A percentile compares a stretch with the other conserved stretches of the same genome.
Conservation (phyloP, 129 eudicot genomes). For the Heracleum sosnowskyi region DNA sequence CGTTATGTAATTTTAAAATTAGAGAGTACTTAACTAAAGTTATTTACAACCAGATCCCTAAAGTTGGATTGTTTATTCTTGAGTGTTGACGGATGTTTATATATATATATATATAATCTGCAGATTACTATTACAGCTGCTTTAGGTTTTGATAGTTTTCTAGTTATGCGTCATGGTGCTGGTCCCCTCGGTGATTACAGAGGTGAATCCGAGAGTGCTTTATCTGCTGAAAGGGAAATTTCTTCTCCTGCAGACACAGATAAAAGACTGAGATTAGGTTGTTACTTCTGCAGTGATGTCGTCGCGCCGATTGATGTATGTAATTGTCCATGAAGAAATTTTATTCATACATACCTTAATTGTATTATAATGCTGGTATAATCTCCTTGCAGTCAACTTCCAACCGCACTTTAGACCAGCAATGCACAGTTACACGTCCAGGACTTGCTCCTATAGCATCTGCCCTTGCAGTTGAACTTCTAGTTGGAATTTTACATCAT, state of each 20-base stretch:
- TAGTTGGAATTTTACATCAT: conserved; percentile 87
- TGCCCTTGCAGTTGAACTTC: conserved; percentile 82
- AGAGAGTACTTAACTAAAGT: not conserved
- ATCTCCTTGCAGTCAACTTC: conserved; percentile 63
- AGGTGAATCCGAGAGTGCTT: conserved; percentile 22
- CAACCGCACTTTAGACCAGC: conserved; percentile 98
- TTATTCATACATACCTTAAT: not conserved
- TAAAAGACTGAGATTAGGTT: conserved; percentile 54
- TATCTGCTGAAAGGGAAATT: conserved; percentile 35
- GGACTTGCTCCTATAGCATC: conserved; percentile 98
- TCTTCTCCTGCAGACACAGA: conserved; percentile 30
- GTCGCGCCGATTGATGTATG: conserved; percentile 94
- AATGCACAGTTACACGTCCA: conserved; percentile 95
- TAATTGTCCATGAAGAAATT: not conserved
- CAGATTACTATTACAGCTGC: conserved; percentile 82
- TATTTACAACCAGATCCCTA: not conserved
- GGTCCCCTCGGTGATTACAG: conserved; percentile 49
- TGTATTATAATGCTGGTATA: not conserved
- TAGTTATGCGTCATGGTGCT: conserved; percentile 98
- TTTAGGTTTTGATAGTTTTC: conserved; percentile 90
- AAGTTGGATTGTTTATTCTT: not conserved
- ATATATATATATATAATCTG: conserved; percentile 14
- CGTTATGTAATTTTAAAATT: not conserved
- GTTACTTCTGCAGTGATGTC: conserved; percentile 90
- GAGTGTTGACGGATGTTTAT: not conserved